These are phyloP conservation scores for Apiospora marii DNA, from an alignment of 2,329 filamentous ascomycete species.

Conservation along the genomic window DNA sequence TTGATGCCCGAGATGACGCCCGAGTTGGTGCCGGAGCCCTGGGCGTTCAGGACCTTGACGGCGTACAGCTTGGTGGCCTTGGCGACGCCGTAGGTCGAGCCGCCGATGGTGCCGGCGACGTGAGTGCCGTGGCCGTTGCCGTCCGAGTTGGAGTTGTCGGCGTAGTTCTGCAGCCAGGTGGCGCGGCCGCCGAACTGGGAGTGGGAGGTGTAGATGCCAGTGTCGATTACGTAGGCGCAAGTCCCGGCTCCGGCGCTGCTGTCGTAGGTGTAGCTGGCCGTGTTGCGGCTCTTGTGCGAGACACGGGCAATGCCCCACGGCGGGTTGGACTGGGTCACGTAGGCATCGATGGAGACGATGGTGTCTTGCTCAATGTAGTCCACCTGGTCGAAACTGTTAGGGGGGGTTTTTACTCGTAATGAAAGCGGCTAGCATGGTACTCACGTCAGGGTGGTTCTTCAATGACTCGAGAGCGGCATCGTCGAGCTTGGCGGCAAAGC, in stretches of 20 bases:
- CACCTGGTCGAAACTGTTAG: slow-evolving; percentile 27
- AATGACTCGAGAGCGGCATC: slow-evolving; percentile 47
- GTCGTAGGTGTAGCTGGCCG: slow-evolving; percentile 39
- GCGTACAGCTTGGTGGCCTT: slow-evolving; percentile 53
- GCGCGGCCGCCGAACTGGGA: slow-evolving; percentile 53
- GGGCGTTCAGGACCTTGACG: slow-evolving; percentile 54
- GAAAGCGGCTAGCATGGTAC: slow-evolving; percentile 26
- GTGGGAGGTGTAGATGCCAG: slow-evolving; percentile 40
- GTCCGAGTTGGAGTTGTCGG: slow-evolving; percentile 44
- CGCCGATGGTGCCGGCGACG: slow-evolving; percentile 54
- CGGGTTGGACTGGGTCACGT: slow-evolving; percentile 28
- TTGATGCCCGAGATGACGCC: slow-evolving; percentile 54
- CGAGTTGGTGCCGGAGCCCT: slow-evolving; percentile 48
- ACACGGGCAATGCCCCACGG: slow-evolving; percentile 31
- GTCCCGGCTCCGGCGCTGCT: slow-evolving; percentile 35
- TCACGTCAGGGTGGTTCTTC: slow-evolving; percentile 46
- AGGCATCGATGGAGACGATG: slow-evolving; percentile 31
- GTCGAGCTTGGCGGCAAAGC: slow-evolving; percentile 51
- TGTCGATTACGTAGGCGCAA: slow-evolving; percentile 57
- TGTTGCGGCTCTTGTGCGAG: slow-evolving; percentile 26
- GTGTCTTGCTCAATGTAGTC: slow-evolving; percentile 36
- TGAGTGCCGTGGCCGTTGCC: slow-evolving; percentile 58
- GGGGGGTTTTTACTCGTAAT: background rate
- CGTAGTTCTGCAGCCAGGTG: slow-evolving; percentile 48
- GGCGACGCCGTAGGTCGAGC: slow-evolving; percentile 52